phyloP scores from a whole-genome alignment of 345 rosid genomes.

The Cardamine chenopodiifolia region DNA sequence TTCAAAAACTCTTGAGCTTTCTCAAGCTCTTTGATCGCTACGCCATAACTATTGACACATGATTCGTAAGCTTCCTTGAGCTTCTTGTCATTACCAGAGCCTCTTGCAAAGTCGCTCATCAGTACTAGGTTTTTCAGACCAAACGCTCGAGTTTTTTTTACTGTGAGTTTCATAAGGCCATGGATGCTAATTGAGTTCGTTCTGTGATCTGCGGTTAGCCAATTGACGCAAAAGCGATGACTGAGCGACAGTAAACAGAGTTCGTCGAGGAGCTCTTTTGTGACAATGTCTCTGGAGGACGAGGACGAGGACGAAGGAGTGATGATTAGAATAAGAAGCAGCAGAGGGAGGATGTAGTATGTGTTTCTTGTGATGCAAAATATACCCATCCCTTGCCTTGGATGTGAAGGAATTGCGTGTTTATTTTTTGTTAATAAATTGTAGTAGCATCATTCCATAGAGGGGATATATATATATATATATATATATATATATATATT shows the following conservation, averaged over 20 bases:
- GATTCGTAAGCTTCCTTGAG: constrained; percentile 13
- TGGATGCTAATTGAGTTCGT: constrained; percentile 6
- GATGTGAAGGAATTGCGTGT: too few relatives aligned
- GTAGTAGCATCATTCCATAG: too few relatives aligned
- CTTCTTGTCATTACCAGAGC: background rate
- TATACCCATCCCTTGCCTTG: too few relatives aligned
- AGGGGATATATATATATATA: too few relatives aligned
- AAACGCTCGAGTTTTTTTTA: constrained; percentile 8
- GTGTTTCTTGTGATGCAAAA: constrained; percentile 29
- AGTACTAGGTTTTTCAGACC: too few relatives aligned
- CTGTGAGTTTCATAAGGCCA: constrained; percentile 4
- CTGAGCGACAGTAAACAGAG: background rate
- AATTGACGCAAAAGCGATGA: constrained; percentile 11
- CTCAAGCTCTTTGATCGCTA: constrained; percentile 23
- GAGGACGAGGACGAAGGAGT: constrained; percentile 17
- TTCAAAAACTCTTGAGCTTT: background rate
- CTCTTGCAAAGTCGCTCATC: constrained; percentile 16
- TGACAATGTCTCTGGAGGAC: constrained; percentile 28
- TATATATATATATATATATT: too few relatives aligned
- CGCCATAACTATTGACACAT: constrained; percentile 11
- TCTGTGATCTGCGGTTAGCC: constrained; percentile 4
- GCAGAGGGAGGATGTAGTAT: background rate
- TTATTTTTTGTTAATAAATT: too few relatives aligned
- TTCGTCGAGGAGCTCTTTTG: constrained; percentile 21
- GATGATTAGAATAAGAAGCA: constrained; percentile 22